Evolutionary conservation across 2,329 filamentous ascomycete genomes (phyloP), one percentile per base, ranked within the genome.

Genomic region (Didymellaceae sp.): DNA sequence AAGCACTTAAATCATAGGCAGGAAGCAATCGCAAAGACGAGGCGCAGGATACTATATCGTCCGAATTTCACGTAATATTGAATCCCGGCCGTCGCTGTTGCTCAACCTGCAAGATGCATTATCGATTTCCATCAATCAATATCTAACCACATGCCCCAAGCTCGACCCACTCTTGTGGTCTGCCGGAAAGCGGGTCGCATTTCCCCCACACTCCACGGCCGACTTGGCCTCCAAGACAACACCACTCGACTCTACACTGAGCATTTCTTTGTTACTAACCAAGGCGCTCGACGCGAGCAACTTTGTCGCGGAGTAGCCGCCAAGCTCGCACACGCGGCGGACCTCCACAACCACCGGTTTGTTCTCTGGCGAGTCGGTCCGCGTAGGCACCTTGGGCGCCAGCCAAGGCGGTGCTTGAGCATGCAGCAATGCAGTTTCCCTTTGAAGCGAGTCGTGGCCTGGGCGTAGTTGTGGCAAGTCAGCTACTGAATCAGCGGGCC

Each of bases 361-460:
- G 17, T 52, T 44, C 28, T 44, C 49, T 46, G 57, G 57, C 54
- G 40, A 63, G 52, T 61, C 60, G 57, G 59, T 52, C 60, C 61
- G 62, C 38, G 25, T 40, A 50, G 37, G 41, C 31, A 43, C 39
- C 49, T 45, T 52, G 49, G 35, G 46, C 44, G 48, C 42, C 39
- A 37, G 60, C 59, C 60, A 63, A 65, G 60, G 31, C 32, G 46
- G 30, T 39, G 41, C 42, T 37, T 44, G 39, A 45, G 40, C 41
- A 40, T 39, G 32, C 38, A 44, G 46, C 33, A 46, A 48, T 52
- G 52, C 50, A 56, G 20, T 49, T 35, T 21, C 39, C 40, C 21
- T 44, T 45, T 37, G 46, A 56, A 56, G 53, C 53, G 52, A 52
- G 44, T 24, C 11, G 28, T 48, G 33, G 46, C 20, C 18, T 37